Conservation (phyloP, 1,139 yeast genomes). For the Geotrichum phurueaensis region DNA sequence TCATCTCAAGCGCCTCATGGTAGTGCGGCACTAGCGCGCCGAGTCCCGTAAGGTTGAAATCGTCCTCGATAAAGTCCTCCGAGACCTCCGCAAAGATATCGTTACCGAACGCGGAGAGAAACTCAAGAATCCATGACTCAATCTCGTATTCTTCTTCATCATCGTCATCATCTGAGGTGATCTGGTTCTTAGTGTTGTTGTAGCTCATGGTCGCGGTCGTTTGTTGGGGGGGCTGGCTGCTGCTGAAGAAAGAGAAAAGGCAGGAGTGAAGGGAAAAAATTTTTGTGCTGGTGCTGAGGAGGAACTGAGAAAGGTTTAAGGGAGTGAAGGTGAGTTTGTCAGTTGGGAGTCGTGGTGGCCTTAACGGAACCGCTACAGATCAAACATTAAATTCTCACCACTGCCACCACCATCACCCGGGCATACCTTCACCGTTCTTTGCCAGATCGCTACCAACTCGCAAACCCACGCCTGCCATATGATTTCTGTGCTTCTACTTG, state of each 20-base stretch:
- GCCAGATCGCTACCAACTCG: too few relatives aligned
- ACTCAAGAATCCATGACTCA: conserved; percentile 83
- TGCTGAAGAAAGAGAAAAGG: not conserved
- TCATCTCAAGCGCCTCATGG: conserved; percentile 85
- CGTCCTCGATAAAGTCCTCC: conserved; percentile 92
- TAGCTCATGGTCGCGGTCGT: not conserved
- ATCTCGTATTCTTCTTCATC: conserved; percentile 10
- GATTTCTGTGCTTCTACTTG: conserved; percentile 22
- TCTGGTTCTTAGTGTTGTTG: not conserved
- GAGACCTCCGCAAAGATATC: conserved; percentile 91
- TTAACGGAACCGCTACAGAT: not conserved
- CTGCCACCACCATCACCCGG: not conserved
- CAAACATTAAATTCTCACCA: not conserved
- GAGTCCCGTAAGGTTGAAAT: conserved; percentile 88
- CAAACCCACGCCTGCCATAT: not conserved
- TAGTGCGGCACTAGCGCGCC: conserved; percentile 82
- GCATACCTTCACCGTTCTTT: too few relatives aligned
- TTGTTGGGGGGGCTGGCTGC: not conserved
- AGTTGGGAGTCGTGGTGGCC: not conserved
- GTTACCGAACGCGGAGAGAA: conserved; percentile 82
- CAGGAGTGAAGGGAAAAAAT: not conserved
- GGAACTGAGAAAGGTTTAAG: too few relatives aligned
- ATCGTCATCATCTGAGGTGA: conserved; percentile 8
- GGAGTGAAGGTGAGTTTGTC: not conserved
- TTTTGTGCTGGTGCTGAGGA: not conserved